Evolutionary conservation across 169 alveolate genomes (phyloP), one percentile per base, ranked within the genome.

Genomic region (Theileria annulata): DNA sequence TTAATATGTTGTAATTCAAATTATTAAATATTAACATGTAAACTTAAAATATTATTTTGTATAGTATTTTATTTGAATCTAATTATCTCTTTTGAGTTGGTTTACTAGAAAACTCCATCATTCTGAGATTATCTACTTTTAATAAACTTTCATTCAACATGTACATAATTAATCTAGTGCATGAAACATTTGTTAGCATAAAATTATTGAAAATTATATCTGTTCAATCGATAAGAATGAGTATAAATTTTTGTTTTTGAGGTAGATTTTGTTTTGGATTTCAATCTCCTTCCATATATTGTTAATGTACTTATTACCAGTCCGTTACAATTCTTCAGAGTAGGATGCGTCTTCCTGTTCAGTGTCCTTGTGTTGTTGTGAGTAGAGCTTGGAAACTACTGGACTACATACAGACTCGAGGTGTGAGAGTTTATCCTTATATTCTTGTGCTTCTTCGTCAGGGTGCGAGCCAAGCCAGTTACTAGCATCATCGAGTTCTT

Each of bases 401-500:
- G 99, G 99, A 87, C 96, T 95, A 91, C 98, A 96, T 37, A 96
- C 90, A 51, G 95, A 93, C 88, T 96, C 98, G n/a, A 97, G 92
- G 74, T 94, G 96, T 79, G 94, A 95, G 75, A 90, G 93, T 86
- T 95, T 94, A 72, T 92, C 97, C 81, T 95, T 97, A 88, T 91
- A 92, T 54, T 95, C 98, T 75, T 94, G 96, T 19, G 98, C 92
- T 72, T 94, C 98, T 56, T 98, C 98, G 72, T 95, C 93, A 31
- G 97, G 96, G 81, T 95, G 93, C 51, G 95, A 93, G 71, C 79
- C 88, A 49, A 97, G 68, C 99, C 98, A 97, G 69, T 95, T 92
- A 82, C 93, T 94, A 0, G 97, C 98, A 66, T 97, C 98, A 60
- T 91, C 91, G 33, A 94, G 76, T 19, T 97, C 97, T 77, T 94